Evolutionary conservation across 495 filamentous ascomycete species (phyloP), one percentile per base, ranked within the genome.

Genomic region (Daldinia grandis): DNA sequence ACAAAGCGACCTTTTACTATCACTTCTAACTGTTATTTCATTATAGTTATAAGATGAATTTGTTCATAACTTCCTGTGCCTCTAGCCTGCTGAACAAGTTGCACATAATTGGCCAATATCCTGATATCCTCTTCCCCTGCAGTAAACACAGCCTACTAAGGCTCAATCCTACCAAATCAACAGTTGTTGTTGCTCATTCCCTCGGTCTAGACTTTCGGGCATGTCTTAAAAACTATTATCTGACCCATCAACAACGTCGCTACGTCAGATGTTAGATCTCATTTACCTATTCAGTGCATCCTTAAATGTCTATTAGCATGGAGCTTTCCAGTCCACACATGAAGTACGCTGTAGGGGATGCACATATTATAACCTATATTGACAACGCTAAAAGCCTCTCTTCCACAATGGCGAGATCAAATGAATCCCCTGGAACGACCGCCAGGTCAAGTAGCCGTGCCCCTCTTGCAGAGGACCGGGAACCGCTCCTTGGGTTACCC

Each of bases 91-190:
- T 8, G 44, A 50, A 50, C 6, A 33, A 9, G 21, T 10, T 28
- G 27, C 27, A 67, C 30, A 30, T 59, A 61, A 68, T 68, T 68
- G 58, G 65, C 14, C 33, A 30, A 25, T 47, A 57, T 40, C 17
- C 3, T 9, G 38, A 17, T 17, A 2, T 17, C 38, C 17, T 14
- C 9, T 40, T 17, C 15, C 15, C 38, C 38, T 7, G 38, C 15
- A 40, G 15, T 47, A 8, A 21, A 24, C 42, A 47, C n/a, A 12
- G 19, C 42, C 17, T 47, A 47, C 42, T 17, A 47, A 47, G 17
- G 17, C 42, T 47, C 8, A 19, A 6, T 47, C 19, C 1, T 35
- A 12, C 33, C 33, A 35, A 35, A 35, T 35, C 12, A 19, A 47
- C 21, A 47, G 42, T 17, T 47, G 2, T 17, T 47, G 2, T 19